Percentiles rank a stretch among this genome's conserved stretches.
phyloP scores from a whole-genome alignment of 768 basidiomycete species.

The Auriscalpium vulgare region DNA sequence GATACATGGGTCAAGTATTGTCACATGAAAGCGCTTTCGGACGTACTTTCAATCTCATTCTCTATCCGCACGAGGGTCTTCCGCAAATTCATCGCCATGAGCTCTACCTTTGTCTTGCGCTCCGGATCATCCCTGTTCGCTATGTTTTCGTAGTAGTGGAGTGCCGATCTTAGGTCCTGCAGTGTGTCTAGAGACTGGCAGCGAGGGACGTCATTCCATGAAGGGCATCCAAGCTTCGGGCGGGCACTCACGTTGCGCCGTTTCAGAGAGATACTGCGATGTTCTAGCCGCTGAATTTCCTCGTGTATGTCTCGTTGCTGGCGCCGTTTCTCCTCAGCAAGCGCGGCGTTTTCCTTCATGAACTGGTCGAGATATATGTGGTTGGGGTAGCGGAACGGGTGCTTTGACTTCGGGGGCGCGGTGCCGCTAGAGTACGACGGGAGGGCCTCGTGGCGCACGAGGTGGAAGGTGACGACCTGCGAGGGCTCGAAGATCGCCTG shows the following conservation, averaged over 20 bases:
- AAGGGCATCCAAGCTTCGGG: background rate
- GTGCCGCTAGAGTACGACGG: slow-evolving; percentile 16
- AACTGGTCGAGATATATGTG: slow-evolving; percentile 69
- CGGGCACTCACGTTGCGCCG: slow-evolving; percentile 43
- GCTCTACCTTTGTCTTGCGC: slow-evolving; percentile 36
- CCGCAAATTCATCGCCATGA: slow-evolving; percentile 43
- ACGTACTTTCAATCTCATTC: slow-evolving; percentile 45
- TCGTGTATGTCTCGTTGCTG: slow-evolving; percentile 33
- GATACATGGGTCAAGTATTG: background rate
- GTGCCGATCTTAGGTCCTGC: slow-evolving; percentile 48
- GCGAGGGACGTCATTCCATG: background rate
- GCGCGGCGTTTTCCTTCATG: slow-evolving; percentile 44
- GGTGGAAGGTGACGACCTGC: slow-evolving; percentile 54
- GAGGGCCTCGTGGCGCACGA: slow-evolving; percentile 23
- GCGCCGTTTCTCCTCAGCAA: slow-evolving; percentile 29
- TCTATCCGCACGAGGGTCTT: slow-evolving; percentile 44
- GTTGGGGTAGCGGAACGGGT: slow-evolving; percentile 50
- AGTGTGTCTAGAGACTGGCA: slow-evolving; percentile 54
- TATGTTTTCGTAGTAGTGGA: slow-evolving; percentile 68
- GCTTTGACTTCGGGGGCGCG: slow-evolving; percentile 5
- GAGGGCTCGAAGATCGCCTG: slow-evolving; percentile 58
- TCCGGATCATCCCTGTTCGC: slow-evolving; percentile 41
- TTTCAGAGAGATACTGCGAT: slow-evolving; percentile 40
- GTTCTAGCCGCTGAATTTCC: slow-evolving; percentile 40
- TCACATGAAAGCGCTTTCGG: background rate